Conservation (phyloP, 2,329 filamentous ascomycete genomes). For the Aspergillus sp. region DNA sequence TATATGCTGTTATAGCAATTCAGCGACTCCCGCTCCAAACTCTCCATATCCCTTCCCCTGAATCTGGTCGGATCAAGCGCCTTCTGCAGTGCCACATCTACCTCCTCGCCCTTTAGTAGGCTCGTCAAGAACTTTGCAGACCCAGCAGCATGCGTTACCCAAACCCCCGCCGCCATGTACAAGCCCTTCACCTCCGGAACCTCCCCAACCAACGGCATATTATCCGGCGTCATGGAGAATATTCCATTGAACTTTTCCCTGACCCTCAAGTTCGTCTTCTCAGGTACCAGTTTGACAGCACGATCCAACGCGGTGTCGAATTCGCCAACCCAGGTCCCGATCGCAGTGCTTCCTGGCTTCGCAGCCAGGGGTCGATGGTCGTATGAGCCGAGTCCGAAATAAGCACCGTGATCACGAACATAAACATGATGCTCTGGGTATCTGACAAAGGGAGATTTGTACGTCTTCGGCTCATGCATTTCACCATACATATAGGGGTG, state of each 20-base stretch:
- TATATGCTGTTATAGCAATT: slow-evolving; percentile 35
- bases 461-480: slow-evolving; percentile 15
- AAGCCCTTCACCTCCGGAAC: slow-evolving; percentile 25
- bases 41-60: slow-evolving; percentile 16
- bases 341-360: slow-evolving; percentile 17
- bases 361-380: slow-evolving; percentile 28
- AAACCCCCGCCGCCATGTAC: slow-evolving; percentile 35
- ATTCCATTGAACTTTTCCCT: slow-evolving; percentile 33
- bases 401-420: slow-evolving; percentile 33
- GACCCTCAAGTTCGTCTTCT: slow-evolving; percentile 13
- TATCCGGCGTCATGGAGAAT: slow-evolving; percentile 38
- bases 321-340: slow-evolving; percentile 23
- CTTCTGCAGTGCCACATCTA: slow-evolving; percentile 18
- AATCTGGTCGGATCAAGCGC: slow-evolving; percentile 29
- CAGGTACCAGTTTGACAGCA: slow-evolving; percentile 21
- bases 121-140: slow-evolving; percentile 25
- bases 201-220: slow-evolving; percentile 32
- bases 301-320: slow-evolving; percentile 23
- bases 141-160: slow-evolving; percentile 38
- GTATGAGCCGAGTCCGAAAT: slow-evolving; percentile 36
- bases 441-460: slow-evolving; percentile 32
- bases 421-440: slow-evolving; percentile 39
- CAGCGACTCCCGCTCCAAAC: slow-evolving; percentile 24
- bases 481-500: slow-evolving; percentile 38
- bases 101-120: slow-evolving; percentile 15